phyloP scores from a whole-genome alignment of 1,284 basidiomycete genomes.

The Xerocomus amazonicus region DNA sequence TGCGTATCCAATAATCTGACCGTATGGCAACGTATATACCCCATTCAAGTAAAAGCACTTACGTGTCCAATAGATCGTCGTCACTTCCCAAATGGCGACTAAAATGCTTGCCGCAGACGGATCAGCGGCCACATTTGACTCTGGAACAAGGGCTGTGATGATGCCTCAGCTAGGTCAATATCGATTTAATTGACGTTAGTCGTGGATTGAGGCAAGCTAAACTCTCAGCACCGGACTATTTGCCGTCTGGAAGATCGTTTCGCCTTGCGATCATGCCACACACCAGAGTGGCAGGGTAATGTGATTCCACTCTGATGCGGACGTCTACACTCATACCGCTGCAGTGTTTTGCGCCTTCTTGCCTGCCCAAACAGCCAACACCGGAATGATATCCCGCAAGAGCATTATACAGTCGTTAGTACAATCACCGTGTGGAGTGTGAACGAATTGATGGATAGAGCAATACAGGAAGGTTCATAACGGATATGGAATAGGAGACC shows the following conservation, averaged over 20 bases:
- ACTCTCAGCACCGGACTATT: slow-evolving; percentile 31
- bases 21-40: slow-evolving; percentile 34
- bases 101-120: slow-evolving; percentile 63
- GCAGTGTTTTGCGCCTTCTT: slow-evolving; percentile 31
- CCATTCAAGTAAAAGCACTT: slow-evolving; percentile 1
- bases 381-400: slow-evolving; percentile 14
- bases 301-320: slow-evolving; percentile 18
- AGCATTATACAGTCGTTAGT: slow-evolving; percentile 25
- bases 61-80: slow-evolving; percentile 45
- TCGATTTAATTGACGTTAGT: slow-evolving; percentile 7
- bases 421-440: slow-evolving; percentile 26
- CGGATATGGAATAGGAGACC: slow-evolving; percentile 16
- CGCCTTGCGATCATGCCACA: slow-evolving; percentile 30
- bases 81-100: slow-evolving; percentile 66
- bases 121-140: slow-evolving; percentile 57
- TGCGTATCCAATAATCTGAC: slow-evolving; percentile 50
- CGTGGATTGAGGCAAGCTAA: slow-evolving; percentile 9
- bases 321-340: slow-evolving; percentile 14
- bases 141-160: slow-evolving; percentile 58
- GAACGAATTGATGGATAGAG: slow-evolving; percentile 10
- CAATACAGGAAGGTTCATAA: slow-evolving; percentile 20
- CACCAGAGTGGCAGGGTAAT: slow-evolving; percentile 31
- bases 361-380: slow-evolving; percentile 26
- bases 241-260: slow-evolving; percentile 35
- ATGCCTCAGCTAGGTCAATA: slow-evolving; percentile 56